phyloP scores from a whole-genome alignment of 1,284 basidiomycete genomes.

The Dichomitus squalens region DNA sequence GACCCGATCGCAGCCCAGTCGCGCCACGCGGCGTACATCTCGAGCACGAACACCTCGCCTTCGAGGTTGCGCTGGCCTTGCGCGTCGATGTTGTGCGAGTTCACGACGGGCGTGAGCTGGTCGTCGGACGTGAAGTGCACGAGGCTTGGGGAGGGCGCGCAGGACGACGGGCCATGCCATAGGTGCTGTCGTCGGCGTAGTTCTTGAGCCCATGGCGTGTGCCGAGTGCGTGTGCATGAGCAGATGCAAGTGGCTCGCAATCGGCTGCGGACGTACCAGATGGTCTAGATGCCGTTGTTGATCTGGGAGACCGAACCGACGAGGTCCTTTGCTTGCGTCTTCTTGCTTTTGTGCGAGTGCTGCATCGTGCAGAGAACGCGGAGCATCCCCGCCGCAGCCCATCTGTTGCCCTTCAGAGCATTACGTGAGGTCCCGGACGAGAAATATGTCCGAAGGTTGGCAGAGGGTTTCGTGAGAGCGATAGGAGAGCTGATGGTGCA shows the following conservation, averaged over 20 bases:
- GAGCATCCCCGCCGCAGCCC: slow-evolving; percentile 86
- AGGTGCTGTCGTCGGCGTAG: slow-evolving; percentile 63
- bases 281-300: slow-evolving; percentile 68
- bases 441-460: too few species aligned
- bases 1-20: slow-evolving; percentile 48
- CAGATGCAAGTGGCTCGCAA: background rate
- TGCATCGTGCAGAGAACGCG: slow-evolving; percentile 79
- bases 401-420: slow-evolving; percentile 59
- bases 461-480: too few species aligned
- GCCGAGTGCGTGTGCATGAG: slow-evolving; percentile 34
- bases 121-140: slow-evolving; percentile 55
- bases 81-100: slow-evolving; percentile 45
- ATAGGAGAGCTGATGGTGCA: too few species aligned
- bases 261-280: slow-evolving; percentile 46
- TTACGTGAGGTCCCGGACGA: too few species aligned
- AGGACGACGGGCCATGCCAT: too few species aligned
- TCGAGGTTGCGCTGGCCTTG: slow-evolving; percentile 50
- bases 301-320: slow-evolving; percentile 73
- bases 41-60: slow-evolving; percentile 56
- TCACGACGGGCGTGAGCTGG: slow-evolving; percentile 54
- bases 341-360: slow-evolving; percentile 55
- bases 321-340: slow-evolving; percentile 61
- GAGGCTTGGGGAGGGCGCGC: too few species aligned
- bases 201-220: slow-evolving; percentile 66
- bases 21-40: slow-evolving; percentile 53